phyloP scores from a whole-genome alignment of 1,284 basidiomycete genomes.

The Irpex sp. region DNA sequence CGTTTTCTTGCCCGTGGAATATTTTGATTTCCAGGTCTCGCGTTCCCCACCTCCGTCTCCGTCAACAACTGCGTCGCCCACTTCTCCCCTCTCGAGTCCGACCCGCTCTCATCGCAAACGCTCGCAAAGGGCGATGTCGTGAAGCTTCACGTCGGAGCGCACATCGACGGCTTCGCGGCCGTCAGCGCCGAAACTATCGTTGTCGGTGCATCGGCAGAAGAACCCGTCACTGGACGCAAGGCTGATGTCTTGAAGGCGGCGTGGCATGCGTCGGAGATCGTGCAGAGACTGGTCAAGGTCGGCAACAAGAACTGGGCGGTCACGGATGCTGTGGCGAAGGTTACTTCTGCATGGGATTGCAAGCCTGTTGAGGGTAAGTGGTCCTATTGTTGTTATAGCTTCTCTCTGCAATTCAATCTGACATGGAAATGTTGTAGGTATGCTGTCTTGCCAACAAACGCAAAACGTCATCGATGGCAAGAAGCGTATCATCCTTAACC shows the following conservation, averaged over 20 bases:
- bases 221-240: conserved; percentile 78
- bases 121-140: conserved; percentile 92
- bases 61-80: conserved; percentile 88
- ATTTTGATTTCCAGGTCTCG: conserved; percentile 59
- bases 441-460: conserved; percentile 88
- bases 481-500: conserved; percentile 93
- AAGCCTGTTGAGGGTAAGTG: conserved; percentile 84
- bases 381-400: too few relatives aligned
- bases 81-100: conserved; percentile 80
- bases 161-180: conserved; percentile 93
- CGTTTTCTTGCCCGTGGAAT: neutral
- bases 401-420: neutral
- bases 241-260: conserved; percentile 95
- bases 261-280: conserved; percentile 88
- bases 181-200: conserved; percentile 91
- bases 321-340: conserved; percentile 82
- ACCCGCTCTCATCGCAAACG: conserved; percentile 58
- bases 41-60: conserved; percentile 92
- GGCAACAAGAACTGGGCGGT: conserved; percentile 96
- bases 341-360: conserved; percentile 74
- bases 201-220: conserved; percentile 69
- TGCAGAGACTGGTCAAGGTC: conserved; percentile 82
- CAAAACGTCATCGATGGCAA: conserved; percentile 96
- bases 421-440: conserved; percentile 44
- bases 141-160: conserved; percentile 93